phyloP scores from a whole-genome alignment of 2,329 filamentous ascomycete species.

The Colletotrichum sp. region DNA sequence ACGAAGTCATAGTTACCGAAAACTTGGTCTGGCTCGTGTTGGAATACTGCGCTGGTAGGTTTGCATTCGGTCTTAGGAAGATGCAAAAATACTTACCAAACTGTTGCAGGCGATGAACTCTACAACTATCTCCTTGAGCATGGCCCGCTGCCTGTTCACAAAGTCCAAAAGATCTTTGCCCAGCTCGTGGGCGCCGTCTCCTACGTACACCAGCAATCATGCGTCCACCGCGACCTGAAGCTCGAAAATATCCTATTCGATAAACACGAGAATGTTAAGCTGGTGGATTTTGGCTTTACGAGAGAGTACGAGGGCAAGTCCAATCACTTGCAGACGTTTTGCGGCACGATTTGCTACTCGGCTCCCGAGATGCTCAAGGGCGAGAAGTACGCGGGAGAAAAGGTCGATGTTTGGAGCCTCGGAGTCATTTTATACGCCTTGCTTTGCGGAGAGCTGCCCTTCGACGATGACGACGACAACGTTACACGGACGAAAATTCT shows the following conservation, averaged over 20 bases:
- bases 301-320: conserved; percentile 95
- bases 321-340: conserved; percentile 96
- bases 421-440: conserved; percentile 86
- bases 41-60: conserved; percentile 88
- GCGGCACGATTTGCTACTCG: conserved; percentile 96
- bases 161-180: conserved; percentile 94
- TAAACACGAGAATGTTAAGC: conserved; percentile 95
- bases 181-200: conserved; percentile 94
- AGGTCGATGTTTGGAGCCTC: conserved; percentile 95
- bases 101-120: conserved; percentile 79
- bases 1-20: conserved; percentile 98
- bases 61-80: conserved; percentile 27
- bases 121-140: conserved; percentile 94
- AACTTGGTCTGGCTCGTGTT: conserved; percentile 93
- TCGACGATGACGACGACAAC: conserved; percentile 94
- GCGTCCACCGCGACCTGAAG: conserved; percentile 96
- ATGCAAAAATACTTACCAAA: background rate
- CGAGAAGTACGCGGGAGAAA: conserved; percentile 97
- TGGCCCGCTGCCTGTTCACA: conserved; percentile 81
- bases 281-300: conserved; percentile 98
- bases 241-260: conserved; percentile 96
- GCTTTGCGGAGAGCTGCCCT: conserved; percentile 85
- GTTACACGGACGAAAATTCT: conserved; percentile 86
- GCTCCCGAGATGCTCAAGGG: conserved; percentile 98
- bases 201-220: conserved; percentile 94